Evolutionary conservation across 2,329 filamentous ascomycete species (phyloP).

Genomic region (Fusarium sp.): DNA sequence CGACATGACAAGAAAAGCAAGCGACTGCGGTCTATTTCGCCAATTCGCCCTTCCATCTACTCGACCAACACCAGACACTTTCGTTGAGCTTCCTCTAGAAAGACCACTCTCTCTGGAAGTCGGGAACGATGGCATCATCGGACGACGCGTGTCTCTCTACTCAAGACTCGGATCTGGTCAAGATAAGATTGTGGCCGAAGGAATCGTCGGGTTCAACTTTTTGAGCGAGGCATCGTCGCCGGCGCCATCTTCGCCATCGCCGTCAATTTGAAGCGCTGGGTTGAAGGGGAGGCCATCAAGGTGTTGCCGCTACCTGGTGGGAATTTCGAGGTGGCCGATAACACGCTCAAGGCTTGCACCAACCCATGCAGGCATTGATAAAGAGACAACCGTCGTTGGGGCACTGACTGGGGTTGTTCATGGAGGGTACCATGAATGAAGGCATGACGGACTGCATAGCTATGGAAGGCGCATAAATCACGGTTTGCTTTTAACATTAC

Average conservation of each 20-base stretch:
- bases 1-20: conserved; percentile 55
- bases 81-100: conserved; percentile 52
- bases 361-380: not conserved
- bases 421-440: not conserved
- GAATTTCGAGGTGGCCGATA: not conserved
- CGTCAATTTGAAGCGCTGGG: conserved; percentile 11
- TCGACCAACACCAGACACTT: conserved; percentile 18
- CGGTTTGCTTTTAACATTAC: not conserved
- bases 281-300: conserved; percentile 34
- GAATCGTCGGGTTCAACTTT: conserved; percentile 64
- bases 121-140: conserved; percentile 61
- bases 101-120: conserved; percentile 58
- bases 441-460: not conserved
- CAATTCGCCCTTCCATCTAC: conserved; percentile 50
- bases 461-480: not conserved
- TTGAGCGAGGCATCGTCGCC: conserved; percentile 30
- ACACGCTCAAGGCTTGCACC: not conserved
- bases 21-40: conserved; percentile 58
- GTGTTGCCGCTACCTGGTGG: not conserved
- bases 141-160: conserved; percentile 59
- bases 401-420: not conserved
- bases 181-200: conserved; percentile 57
- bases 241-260: conserved; percentile 21
- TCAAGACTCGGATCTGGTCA: conserved; percentile 40
- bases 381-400: not conserved